Percentiles rank a stretch among this genome's conserved stretches.
Evolutionary conservation across 169 alveolate genomes (phyloP).

Genomic region (Fabrea salina): DNA sequence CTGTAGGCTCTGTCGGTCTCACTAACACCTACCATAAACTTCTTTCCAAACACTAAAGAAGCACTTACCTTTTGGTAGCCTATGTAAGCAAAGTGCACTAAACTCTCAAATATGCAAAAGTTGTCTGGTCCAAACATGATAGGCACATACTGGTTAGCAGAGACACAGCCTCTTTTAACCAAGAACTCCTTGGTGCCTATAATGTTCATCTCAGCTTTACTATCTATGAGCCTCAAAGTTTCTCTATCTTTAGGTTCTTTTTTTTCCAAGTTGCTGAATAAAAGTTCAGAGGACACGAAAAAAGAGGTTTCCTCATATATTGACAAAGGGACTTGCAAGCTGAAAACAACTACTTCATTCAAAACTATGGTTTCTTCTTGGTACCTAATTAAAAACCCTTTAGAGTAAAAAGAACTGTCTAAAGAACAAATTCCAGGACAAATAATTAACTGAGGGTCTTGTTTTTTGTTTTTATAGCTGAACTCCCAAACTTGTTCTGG

Average conservation of each 20-base stretch:
- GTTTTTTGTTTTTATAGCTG: slow-evolving; percentile 2
- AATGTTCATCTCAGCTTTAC: background rate
- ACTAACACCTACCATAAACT: too few relatives aligned
- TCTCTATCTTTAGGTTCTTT: background rate
- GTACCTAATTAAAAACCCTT: slow-evolving; percentile 62
- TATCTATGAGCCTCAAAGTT: background rate
- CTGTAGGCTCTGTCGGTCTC: background rate
- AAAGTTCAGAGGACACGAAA: slow-evolving; percentile 5
- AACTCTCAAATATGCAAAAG: background rate
- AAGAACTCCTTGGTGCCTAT: background rate
- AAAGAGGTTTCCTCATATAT: slow-evolving; percentile 16
- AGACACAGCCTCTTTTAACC: background rate
- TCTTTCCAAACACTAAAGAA: too few relatives aligned
- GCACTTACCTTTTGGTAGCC: too few relatives aligned
- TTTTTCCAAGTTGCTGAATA: background rate
- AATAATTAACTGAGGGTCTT: background rate
- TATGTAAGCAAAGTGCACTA: slow-evolving; percentile 14
- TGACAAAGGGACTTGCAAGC: slow-evolving; percentile 51
- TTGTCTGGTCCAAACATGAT: slow-evolving; percentile 1
- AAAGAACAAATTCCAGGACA: slow-evolving; percentile 37
- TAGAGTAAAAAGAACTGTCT: slow-evolving; percentile 45
- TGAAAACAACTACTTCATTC: slow-evolving; percentile 66
- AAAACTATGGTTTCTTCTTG: slow-evolving; percentile 70
- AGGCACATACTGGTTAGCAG: background rate
- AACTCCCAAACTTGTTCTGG: background rate